Evolutionary conservation across 1,139 yeast species (phyloP), one percentile per base, ranked within the genome.

Genomic region (Diutina rugosa): DNA sequence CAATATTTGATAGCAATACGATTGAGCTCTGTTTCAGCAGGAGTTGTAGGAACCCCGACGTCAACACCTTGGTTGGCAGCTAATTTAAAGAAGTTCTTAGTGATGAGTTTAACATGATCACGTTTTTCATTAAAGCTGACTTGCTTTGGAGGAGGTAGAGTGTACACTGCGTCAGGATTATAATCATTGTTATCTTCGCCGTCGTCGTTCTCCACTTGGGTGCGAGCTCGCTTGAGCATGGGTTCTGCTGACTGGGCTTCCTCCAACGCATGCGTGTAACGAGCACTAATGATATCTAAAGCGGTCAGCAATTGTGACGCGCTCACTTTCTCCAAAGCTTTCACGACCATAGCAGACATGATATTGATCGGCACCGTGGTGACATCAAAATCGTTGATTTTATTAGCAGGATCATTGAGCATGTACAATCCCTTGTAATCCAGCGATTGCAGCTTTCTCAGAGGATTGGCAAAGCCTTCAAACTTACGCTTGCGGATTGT

Each of bases 371-470:
- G 87, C 16, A 91, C 72, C 8, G 80, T 72, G 7, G 88, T 77
- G 56, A 90, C 80, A 67, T 90, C 93, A 64, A 89, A 86, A 55
- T 77, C 74, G 32, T 82, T 79, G 55, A 84, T 68, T 55, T 85
- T 82, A 66, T 85, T 84, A 44, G 70, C 68, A 2, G 84, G 73
- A 56, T 82, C 85, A 59, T 86, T 84, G 58, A 91, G 74, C 51
- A 84, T 80, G 66, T 82, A 91, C 56, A 77, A 67, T 57, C 65
- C 66, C 58, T 72, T 72, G 63, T 74, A 76, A 61, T 74, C 78
- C 35, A 66, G 59, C 6, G 66, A 58, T 47, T 67, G 67, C 21
- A 75, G 54, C 55, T 67, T 69, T 57, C 70, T 73, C 9, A 72
- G 59, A 0, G 69, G 59, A 55, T 63, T 65, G 16, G 61, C 59